Base-by-base conservation (phyloP, 306 rosid genomes). In the Castanea sativa region DNA sequence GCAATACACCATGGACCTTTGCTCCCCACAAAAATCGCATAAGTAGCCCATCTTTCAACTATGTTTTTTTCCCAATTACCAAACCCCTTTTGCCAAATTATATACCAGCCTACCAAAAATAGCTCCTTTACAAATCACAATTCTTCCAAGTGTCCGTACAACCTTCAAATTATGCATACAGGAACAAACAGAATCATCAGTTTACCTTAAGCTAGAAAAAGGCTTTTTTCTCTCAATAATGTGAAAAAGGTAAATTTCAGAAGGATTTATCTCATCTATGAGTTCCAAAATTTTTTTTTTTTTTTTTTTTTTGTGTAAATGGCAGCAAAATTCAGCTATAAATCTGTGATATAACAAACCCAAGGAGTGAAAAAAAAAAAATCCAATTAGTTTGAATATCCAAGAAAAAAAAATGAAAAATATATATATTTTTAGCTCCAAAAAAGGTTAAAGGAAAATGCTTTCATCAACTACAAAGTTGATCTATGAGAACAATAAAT, bases 1-100 rank as follows among this genome's bases (percentile, higher is more conserved):
- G 82, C 99, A 96, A 85, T 91, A 89, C 67, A 96, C 99, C 96
- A 90, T 68, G 52, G 99, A 86, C 86, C 97, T 88, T 82, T 91
- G 93, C 13, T 89, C 92, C 63, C 91, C 96, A 16, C 99, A 96
- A 86, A 90, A 93, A 61, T 93, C 98, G 49, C 99, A 96, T 11
- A 88, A 65, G 80, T 88, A 96, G 71, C 99, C 97, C 99, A 96
- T 96, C 81, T 86, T 83, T 74, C 84, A 55, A 76, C 79, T 27
- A 83, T 25, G 80, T 59, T 56, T 77, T 77, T 49, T 71, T 69
- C 1, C 11, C 78, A 74, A 85, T 61, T 76, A 70, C 83, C 71
- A 79, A 77, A 61, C 58, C 74, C 68, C 73, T 21, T 7, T 41
- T 43, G 16, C 56, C 57, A 74, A 77, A 80, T 76, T 63, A 29